Conservation (phyloP, 176 grass and related monocot genomes). For the Cymbopogon citratus region DNA sequence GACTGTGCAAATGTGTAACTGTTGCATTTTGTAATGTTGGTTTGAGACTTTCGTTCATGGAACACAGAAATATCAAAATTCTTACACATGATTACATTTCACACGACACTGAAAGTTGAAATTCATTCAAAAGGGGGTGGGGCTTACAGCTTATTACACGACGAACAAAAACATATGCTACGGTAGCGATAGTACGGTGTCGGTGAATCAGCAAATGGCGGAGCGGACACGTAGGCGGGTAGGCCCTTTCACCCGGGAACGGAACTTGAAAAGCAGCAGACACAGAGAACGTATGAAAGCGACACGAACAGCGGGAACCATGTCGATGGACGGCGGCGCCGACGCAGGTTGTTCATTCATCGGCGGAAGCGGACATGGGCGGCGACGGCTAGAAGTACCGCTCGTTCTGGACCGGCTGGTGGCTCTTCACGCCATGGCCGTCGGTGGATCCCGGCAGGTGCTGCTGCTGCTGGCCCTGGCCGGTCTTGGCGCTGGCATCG, state of each 20-base stretch:
- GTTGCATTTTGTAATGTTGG: not conserved
- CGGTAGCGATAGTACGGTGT: no score
- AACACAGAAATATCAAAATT: not conserved
- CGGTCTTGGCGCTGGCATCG: not conserved
- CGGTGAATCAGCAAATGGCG: not conserved
- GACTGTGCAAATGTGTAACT: not conserved
- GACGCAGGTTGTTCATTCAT: not conserved
- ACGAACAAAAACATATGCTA: not conserved
- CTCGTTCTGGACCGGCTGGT: not conserved
- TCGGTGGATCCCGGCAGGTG: not conserved
- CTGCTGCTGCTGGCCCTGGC: not conserved
- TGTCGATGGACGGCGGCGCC: not conserved
- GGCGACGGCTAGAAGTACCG: not conserved
- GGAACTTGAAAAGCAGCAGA: not conserved
- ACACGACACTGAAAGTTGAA: not conserved
- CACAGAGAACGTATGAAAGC: not conserved
- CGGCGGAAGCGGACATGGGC: not conserved
- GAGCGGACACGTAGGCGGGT: not conserved
- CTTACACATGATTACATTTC: not conserved
- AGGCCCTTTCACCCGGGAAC: not conserved
- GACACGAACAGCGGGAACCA: not conserved
- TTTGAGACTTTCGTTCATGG: not conserved
- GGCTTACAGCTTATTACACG: conserved; percentile 35
- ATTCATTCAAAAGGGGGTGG: not conserved
- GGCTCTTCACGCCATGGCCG: not conserved